Evolutionary conservation across 805 yeast species (phyloP).

Genomic region (Debaryomyces castellii): DNA sequence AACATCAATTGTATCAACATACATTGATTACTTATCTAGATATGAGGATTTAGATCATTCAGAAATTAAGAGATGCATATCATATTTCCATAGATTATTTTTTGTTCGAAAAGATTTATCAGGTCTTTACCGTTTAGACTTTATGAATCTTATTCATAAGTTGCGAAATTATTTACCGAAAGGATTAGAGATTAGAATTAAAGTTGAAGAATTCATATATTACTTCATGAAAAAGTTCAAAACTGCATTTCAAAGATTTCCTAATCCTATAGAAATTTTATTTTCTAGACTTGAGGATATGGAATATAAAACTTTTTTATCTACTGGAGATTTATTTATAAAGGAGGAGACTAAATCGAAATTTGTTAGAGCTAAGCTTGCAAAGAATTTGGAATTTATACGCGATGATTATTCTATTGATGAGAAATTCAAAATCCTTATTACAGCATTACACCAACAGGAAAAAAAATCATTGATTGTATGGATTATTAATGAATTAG

Average conservation of each 20-base stretch:
- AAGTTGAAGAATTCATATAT: slow-evolving; percentile 62
- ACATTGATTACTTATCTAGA: slow-evolving; percentile 58
- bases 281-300: slow-evolving; percentile 57
- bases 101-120: slow-evolving; percentile 58
- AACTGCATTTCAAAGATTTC: slow-evolving; percentile 44
- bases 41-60: slow-evolving; percentile 60
- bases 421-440: slow-evolving; percentile 49
- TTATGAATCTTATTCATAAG: slow-evolving; percentile 59
- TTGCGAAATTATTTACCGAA: slow-evolving; percentile 48
- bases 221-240: slow-evolving; percentile 64
- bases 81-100: slow-evolving; percentile 71
- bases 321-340: slow-evolving; percentile 54
- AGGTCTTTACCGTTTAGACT: slow-evolving; percentile 66
- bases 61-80: slow-evolving; percentile 61
- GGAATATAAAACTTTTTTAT: slow-evolving; percentile 49
- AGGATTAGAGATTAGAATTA: slow-evolving; percentile 48
- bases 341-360: slow-evolving; percentile 17
- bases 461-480: slow-evolving; percentile 43
- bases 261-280: slow-evolving; percentile 65
- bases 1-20: slow-evolving; percentile 63
- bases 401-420: slow-evolving; percentile 34
- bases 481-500: slow-evolving; percentile 43
- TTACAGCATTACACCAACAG: slow-evolving; percentile 47
- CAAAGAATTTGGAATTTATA: slow-evolving; percentile 34
- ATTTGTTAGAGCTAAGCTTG: slow-evolving; percentile 26